A percentile compares a stretch with the other conserved stretches of the same genome.
These are phyloP conservation scores for Epichloe scottii DNA, from an alignment of 2,329 filamentous ascomycete genomes.

Conservation along the genomic window DNA sequence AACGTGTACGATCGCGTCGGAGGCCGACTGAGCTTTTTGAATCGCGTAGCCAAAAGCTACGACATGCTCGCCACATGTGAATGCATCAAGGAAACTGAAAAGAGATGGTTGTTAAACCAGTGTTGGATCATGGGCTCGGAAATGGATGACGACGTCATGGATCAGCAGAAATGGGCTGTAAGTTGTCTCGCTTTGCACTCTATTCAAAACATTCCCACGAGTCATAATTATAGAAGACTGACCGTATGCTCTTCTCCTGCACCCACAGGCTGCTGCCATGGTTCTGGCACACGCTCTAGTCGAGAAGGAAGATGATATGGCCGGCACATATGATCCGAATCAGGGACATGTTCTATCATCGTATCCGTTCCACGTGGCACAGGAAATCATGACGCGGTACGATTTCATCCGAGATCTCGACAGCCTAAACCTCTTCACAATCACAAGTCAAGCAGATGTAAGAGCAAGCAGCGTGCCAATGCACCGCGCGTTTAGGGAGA, in stretches of 20 bases:
- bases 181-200: conserved; percentile 6
- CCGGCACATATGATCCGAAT: conserved; percentile 52
- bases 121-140: conserved; percentile 61
- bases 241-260: not conserved
- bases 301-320: conserved; percentile 58
- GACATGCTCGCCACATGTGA: conserved; percentile 74
- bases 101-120: conserved; percentile 66
- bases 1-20: conserved; percentile 79
- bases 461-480: conserved; percentile 92
- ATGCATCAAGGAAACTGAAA: conserved; percentile 55
- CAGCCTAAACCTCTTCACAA: conserved; percentile 88
- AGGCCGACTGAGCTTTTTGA: conserved; percentile 77
- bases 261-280: conserved; percentile 68
- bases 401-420: conserved; percentile 93
- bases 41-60: conserved; percentile 72
- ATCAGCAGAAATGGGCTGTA: conserved; percentile 91
- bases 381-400: conserved; percentile 87
- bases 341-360: conserved; percentile 66
- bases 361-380: conserved; percentile 68
- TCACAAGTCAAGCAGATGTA: conserved; percentile 76
- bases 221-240: not conserved
- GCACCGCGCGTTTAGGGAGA: conserved; percentile 81
- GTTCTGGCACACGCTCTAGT: conserved; percentile 83
- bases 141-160: conserved; percentile 96
- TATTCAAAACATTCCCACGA: not conserved